Evolutionary conservation across 768 basidiomycete species (phyloP).

Genomic region (Lentinula edodes): DNA sequence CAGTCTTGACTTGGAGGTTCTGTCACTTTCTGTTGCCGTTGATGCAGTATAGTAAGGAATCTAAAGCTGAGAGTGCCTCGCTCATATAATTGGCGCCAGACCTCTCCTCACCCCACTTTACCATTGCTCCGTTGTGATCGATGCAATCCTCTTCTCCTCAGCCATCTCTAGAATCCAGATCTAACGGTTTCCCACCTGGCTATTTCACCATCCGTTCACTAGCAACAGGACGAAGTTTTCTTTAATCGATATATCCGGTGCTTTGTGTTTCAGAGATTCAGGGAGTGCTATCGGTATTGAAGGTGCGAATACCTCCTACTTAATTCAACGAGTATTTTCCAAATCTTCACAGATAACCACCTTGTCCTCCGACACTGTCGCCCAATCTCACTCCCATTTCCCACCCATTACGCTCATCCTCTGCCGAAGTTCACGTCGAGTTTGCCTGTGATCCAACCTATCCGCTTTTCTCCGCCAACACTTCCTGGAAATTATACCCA

Average conservation of each 20-base stretch:
- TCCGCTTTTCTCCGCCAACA: slow-evolving; percentile 27
- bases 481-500: slow-evolving; percentile 56
- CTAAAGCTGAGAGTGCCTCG: no score
- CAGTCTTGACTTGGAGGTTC: no score
- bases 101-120: no score
- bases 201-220: slow-evolving; percentile 48
- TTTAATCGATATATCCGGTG: slow-evolving; percentile 76
- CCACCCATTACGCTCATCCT: slow-evolving; percentile 72
- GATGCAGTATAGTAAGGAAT: no score
- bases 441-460: slow-evolving; percentile 65
- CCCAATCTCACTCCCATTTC: slow-evolving; percentile 71
- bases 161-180: neutral
- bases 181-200: slow-evolving; percentile 28
- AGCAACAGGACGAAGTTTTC: slow-evolving; percentile 59
- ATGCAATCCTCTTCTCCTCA: no score
- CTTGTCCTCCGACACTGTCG: slow-evolving; percentile 74
- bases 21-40: no score
- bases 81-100: no score
- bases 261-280: slow-evolving; percentile 69
- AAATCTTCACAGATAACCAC: slow-evolving; percentile 42
- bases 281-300: slow-evolving; percentile 82
- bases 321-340: neutral
- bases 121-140: no score
- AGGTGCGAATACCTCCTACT: slow-evolving; percentile 31
- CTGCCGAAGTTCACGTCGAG: slow-evolving; percentile 62